Conservation (phyloP, 2,329 filamentous ascomycete species). For the Fusarium torreyae region DNA sequence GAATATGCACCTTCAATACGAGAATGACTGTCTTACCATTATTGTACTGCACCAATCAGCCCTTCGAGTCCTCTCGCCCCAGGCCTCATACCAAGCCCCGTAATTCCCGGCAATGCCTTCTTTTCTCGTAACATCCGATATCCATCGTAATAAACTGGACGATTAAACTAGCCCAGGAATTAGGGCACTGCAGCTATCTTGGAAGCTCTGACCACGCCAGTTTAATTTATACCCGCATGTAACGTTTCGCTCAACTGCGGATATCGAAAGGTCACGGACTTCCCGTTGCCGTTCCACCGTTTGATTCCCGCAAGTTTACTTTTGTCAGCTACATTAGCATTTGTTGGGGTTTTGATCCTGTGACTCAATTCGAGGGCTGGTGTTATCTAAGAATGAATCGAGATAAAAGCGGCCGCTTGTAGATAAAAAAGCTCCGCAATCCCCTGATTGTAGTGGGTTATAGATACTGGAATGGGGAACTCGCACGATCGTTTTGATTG, state of each 20-base stretch:
- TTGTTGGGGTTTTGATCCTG: not conserved
- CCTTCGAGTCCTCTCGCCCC: no score
- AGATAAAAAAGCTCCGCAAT: not conserved
- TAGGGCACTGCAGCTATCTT: slow-evolving; percentile 5
- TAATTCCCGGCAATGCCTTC: slow-evolving; percentile 27
- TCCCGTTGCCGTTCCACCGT: not conserved
- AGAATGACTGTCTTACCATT: slow-evolving; percentile 8
- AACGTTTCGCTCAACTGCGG: slow-evolving; percentile 40
- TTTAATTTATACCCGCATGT: slow-evolving; percentile 41
- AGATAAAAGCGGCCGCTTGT: slow-evolving; percentile 23
- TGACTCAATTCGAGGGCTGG: not conserved
- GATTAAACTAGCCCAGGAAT: slow-evolving; percentile 6
- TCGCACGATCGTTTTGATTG: slow-evolving; percentile 1
- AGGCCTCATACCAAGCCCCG: slow-evolving; percentile 1
- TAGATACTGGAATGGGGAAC: slow-evolving; percentile 10
- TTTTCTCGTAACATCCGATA: slow-evolving; percentile 29
- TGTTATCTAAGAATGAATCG: not conserved
- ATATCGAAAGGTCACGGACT: slow-evolving; percentile 14
- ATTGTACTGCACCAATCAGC: not conserved
- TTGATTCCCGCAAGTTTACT: slow-evolving; percentile 13
- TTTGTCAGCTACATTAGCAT: slow-evolving; percentile 4
- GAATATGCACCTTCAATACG: slow-evolving; percentile 16
- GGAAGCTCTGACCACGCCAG: slow-evolving; percentile 26
- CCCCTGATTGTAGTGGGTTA: slow-evolving; percentile 3
- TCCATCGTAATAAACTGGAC: slow-evolving; percentile 9